phyloP scores from a whole-genome alignment of 2,329 filamentous ascomycete species.

The Pezicula radicicola region DNA sequence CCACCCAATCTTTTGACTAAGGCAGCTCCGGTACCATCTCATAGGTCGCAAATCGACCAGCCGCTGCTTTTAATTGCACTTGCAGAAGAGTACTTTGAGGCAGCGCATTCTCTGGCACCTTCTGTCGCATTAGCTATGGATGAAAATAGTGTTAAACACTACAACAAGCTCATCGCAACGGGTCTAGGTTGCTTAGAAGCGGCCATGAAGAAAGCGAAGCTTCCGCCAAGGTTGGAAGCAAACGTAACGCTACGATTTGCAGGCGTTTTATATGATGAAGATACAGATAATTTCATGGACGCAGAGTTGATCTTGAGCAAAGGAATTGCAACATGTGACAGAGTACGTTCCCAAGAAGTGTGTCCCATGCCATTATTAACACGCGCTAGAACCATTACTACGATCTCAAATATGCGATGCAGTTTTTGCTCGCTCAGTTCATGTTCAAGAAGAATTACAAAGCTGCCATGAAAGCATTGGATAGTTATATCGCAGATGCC shows the following conservation, averaged over 20 bases:
- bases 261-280: slow-evolving; percentile 61
- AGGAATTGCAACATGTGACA: slow-evolving; percentile 66
- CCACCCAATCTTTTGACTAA: background rate
- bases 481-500: slow-evolving; percentile 65
- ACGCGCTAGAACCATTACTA: slow-evolving; percentile 46
- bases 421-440: slow-evolving; percentile 68
- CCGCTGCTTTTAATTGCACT: slow-evolving; percentile 58
- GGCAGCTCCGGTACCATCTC: background rate
- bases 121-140: slow-evolving; percentile 47
- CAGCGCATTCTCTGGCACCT: slow-evolving; percentile 56
- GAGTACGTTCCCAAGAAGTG: slow-evolving; percentile 37
- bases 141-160: slow-evolving; percentile 53
- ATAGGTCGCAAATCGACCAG: slow-evolving; percentile 13
- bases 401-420: slow-evolving; percentile 75
- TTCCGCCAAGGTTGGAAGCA: slow-evolving; percentile 66
- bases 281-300: slow-evolving; percentile 73
- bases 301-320: slow-evolving; percentile 71
- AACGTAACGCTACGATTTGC: slow-evolving; percentile 69
- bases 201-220: slow-evolving; percentile 57
- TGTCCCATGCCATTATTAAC: background rate
- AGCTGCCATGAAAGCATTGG: slow-evolving; percentile 69
- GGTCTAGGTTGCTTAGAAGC: slow-evolving; percentile 71
- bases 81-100: slow-evolving; percentile 72
- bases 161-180: slow-evolving; percentile 70
- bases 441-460: slow-evolving; percentile 69